Evolutionary conservation across 2,329 filamentous ascomycete genomes (phyloP).

Genomic region (Calonectria montana): DNA sequence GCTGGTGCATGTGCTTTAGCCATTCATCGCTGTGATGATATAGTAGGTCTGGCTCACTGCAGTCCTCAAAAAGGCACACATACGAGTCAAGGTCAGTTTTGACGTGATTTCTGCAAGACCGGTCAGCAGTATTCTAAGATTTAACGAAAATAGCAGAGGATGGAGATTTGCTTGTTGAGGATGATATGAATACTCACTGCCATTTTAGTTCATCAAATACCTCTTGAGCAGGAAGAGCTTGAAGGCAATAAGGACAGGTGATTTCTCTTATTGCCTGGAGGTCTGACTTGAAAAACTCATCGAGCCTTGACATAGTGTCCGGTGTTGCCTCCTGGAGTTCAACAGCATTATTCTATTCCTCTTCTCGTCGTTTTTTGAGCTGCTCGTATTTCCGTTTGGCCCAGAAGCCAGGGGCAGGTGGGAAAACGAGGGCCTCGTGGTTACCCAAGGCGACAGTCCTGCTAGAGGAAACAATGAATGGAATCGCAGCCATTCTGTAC

Average conservation of each 20-base stretch:
- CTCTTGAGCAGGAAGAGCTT: conserved; percentile 13
- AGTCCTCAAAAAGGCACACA: conserved; percentile 32
- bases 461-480: not conserved
- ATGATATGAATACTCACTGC: conserved; percentile 8
- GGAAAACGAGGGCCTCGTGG: not conserved
- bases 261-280: conserved; percentile 9
- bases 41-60: conserved; percentile 18
- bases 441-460: conserved; percentile 2
- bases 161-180: not conserved
- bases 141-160: not conserved
- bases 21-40: conserved; percentile 22
- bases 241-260: conserved; percentile 28
- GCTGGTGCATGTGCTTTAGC: conserved; percentile 25
- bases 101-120: conserved; percentile 22
- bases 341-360: not conserved
- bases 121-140: not conserved
- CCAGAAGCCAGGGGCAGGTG: not conserved
- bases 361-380: not conserved
- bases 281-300: not conserved
- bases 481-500: not conserved
- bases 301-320: no score
- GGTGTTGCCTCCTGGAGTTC: no score
- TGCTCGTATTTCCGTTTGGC: not conserved
- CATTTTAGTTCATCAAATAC: conserved; percentile 25
- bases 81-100: conserved; percentile 34